Evolutionary conservation across 1,139 yeast species (phyloP).

Genomic region (Yamadazyma pseudoaaseri): DNA sequence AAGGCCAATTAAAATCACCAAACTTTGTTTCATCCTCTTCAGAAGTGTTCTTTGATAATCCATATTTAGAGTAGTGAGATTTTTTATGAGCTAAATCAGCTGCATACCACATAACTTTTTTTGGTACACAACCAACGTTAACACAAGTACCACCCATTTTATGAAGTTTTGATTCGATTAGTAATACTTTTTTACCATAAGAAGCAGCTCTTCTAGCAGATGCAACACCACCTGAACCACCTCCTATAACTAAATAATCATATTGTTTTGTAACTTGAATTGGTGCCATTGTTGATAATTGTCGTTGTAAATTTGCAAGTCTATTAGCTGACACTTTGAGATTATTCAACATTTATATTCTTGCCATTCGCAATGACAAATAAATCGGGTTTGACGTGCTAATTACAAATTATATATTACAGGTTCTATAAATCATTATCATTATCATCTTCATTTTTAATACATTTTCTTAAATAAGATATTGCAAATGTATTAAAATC

Average conservation of each 20-base stretch:
- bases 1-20: conserved; percentile 74
- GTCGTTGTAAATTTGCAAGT: conserved; percentile 23
- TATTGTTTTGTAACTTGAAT: conserved; percentile 51
- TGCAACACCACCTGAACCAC: conserved; percentile 99
- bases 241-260: conserved; percentile 94
- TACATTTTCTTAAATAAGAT: conserved; percentile 29
- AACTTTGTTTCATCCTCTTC: conserved; percentile 51
- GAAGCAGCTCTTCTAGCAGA: conserved; percentile 95
- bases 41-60: conserved; percentile 47
- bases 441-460: conserved; percentile 20
- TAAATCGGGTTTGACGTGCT: too few relatives aligned
- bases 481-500: conserved; percentile 31
- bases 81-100: conserved; percentile 80
- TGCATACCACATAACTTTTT: conserved; percentile 98
- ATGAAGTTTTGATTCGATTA: conserved; percentile 70
- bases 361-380: too few relatives aligned
- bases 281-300: conserved; percentile 51
- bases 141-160: conserved; percentile 97
- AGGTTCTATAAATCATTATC: conserved; percentile 6
- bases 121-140: conserved; percentile 98
- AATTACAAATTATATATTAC: conserved; percentile 8
- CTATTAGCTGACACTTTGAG: conserved; percentile 14
- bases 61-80: conserved; percentile 76
- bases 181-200: conserved; percentile 83
- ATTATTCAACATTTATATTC: conserved; percentile 4